A percentile compares a stretch with the other conserved stretches of the same genome.
Conservation (phyloP, 768 basidiomycete genomes). For the Suillus subalutaceus region DNA sequence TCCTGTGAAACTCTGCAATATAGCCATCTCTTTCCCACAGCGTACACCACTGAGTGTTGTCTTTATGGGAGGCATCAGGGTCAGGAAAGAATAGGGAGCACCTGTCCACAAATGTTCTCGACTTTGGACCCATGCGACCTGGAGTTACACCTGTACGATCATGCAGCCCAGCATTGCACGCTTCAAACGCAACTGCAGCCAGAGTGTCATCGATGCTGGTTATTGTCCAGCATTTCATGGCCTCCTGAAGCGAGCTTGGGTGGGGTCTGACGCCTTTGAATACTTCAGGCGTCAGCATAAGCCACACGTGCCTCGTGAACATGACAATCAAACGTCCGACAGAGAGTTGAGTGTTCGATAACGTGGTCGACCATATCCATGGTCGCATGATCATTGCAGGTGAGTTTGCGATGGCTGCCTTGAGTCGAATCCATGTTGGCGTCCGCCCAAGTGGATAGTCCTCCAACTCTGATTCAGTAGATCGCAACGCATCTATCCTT, state of each 20-base stretch:
- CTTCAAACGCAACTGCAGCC: not conserved
- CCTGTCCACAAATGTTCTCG: not conserved
- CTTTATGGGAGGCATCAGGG: not conserved
- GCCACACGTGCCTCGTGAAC: not conserved
- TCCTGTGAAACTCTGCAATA: constrained; percentile 8
- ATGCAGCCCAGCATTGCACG: constrained; percentile 14
- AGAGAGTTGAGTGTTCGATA: not conserved
- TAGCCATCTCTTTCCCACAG: constrained; percentile 8
- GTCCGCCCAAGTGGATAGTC: not conserved
- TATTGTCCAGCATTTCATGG: constrained; percentile 15
- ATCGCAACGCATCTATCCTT: no score
- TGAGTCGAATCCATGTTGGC: constrained; percentile 12
- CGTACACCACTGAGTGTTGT: not conserved
- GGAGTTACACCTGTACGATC: not conserved
- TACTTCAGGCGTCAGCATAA: not conserved
- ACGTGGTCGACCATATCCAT: not conserved
- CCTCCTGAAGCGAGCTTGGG: constrained; percentile 4
- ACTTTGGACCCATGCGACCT: constrained; percentile 10
- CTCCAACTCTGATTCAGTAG: no score
- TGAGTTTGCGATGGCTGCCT: not conserved
- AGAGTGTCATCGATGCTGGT: constrained; percentile 11
- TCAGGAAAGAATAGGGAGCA: constrained; percentile 12
- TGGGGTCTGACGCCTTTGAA: constrained; percentile 11
- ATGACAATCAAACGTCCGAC: constrained; percentile 3
- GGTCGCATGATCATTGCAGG: constrained; percentile 10